A percentile compares a stretch with the other conserved stretches of the same genome.
Evolutionary conservation across 495 filamentous ascomycete species (phyloP).

Genomic region (Articulospora tetracladia): DNA sequence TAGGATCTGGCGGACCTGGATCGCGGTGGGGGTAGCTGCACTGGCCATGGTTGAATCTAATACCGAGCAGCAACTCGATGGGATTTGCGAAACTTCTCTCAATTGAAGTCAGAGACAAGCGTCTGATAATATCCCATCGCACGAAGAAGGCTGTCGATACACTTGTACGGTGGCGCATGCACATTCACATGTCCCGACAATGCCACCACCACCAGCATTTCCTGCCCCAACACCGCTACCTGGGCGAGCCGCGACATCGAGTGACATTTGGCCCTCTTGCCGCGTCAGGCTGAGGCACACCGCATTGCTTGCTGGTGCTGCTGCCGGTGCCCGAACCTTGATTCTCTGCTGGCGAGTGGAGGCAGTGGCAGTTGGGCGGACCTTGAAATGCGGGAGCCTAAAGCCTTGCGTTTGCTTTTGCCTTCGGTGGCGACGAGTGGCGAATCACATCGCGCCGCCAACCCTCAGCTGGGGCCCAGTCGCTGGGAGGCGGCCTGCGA

Average conservation of each 20-base stretch:
- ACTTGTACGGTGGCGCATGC: not conserved
- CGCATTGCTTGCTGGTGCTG: not conserved
- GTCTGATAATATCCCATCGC: not conserved
- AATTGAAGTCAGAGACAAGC: not conserved
- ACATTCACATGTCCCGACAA: not conserved
- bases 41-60: not conserved
- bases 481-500: not conserved
- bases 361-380: not conserved
- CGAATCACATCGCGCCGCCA: not conserved
- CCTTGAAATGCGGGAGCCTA: not conserved
- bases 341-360: not conserved
- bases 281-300: not conserved
- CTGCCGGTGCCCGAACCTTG: not conserved
- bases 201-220: not conserved
- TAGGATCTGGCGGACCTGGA: not conserved
- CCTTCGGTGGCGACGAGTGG: not conserved
- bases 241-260: not conserved
- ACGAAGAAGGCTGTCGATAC: not conserved
- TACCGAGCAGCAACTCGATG: not conserved
- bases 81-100: not conserved
- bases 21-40: not conserved
- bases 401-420: not conserved
- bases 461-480: not conserved
- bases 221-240: no score
- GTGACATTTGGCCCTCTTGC: no score